Percentiles rank a stretch among this genome's conserved stretches.
phyloP scores from a whole-genome alignment of 140 eudicot species.

The Stevia rebaudiana region DNA sequence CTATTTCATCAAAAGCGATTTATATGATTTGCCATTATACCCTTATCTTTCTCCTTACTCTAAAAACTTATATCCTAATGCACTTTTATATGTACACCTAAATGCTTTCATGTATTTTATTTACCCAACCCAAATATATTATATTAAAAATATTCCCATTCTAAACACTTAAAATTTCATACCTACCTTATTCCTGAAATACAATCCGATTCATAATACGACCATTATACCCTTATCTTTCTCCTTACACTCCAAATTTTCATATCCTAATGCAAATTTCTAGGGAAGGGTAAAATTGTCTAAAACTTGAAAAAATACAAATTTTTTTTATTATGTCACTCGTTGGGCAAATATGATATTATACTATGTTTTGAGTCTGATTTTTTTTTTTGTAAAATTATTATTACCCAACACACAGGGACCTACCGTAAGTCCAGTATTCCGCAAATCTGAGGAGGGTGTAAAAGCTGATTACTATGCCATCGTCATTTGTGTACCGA shows the following conservation, averaged over 20 bases:
- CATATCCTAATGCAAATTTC: background rate
- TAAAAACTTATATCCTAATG: background rate
- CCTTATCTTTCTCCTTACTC: background rate
- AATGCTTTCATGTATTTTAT: no score
- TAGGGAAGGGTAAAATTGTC: background rate
- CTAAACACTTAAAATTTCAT: no score
- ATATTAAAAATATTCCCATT: no score
- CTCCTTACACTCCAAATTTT: no score
- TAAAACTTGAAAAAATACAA: background rate
- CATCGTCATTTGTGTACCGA: conserved; percentile 88
- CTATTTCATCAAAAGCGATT: background rate
- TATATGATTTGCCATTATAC: background rate
- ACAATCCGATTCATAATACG: no score
- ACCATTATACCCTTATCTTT: no score
- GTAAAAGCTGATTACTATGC: conserved; percentile 71
- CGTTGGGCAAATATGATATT: background rate
- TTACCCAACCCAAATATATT: no score
- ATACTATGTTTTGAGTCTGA: background rate
- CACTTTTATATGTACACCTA: background rate
- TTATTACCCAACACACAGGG: conserved; percentile 39
- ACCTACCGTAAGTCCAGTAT: conserved; percentile 89
- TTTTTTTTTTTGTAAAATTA: no score
- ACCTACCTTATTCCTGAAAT: no score
- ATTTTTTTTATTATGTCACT: background rate
- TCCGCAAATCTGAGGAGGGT: conserved; percentile 55